These are phyloP conservation scores for Laguncularia racemosa DNA, from an alignment of 345 rosid species.

Conservation along the genomic window DNA sequence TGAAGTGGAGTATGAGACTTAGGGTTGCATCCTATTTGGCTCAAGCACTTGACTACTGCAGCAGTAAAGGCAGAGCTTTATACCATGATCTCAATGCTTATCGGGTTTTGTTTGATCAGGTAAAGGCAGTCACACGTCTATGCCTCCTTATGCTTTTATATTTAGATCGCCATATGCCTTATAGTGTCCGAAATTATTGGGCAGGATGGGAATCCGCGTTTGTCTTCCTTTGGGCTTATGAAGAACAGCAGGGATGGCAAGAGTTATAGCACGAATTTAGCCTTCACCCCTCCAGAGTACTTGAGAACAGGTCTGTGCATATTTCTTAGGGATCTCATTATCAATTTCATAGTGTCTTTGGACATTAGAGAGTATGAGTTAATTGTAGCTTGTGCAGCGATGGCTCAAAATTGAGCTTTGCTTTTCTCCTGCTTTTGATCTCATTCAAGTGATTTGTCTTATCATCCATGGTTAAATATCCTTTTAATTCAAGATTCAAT, in stretches of 20 bases:
- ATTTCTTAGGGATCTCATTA: neutral
- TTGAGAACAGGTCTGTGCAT: slow-evolving; percentile 53
- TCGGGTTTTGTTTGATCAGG: slow-evolving; percentile 89
- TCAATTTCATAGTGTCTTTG: neutral
- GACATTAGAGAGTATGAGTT: slow-evolving; percentile 1
- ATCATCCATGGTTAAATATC: too few species aligned
- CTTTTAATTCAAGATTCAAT: too few species aligned
- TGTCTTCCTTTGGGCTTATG: slow-evolving; percentile 93
- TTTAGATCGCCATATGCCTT: too few species aligned
- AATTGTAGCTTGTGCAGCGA: neutral
- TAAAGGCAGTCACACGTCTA: slow-evolving; percentile 3
- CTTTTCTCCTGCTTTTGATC: too few species aligned
- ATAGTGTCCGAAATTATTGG: too few species aligned
- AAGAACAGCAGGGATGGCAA: slow-evolving; percentile 94
- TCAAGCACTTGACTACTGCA: slow-evolving; percentile 82
- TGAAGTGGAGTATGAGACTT: slow-evolving; percentile 98
- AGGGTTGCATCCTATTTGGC: slow-evolving; percentile 89
- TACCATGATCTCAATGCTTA: slow-evolving; percentile 97
- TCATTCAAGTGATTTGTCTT: too few species aligned
- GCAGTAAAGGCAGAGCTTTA: slow-evolving; percentile 82
- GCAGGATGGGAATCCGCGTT: slow-evolving; percentile 90
- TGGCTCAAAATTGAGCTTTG: neutral
- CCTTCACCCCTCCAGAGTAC: slow-evolving; percentile 98
- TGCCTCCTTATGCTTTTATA: too few species aligned
- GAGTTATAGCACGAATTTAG: slow-evolving; percentile 91